phyloP scores from a whole-genome alignment of 2,329 filamentous ascomycete genomes.

The Fusarium neocosmosporiellum region DNA sequence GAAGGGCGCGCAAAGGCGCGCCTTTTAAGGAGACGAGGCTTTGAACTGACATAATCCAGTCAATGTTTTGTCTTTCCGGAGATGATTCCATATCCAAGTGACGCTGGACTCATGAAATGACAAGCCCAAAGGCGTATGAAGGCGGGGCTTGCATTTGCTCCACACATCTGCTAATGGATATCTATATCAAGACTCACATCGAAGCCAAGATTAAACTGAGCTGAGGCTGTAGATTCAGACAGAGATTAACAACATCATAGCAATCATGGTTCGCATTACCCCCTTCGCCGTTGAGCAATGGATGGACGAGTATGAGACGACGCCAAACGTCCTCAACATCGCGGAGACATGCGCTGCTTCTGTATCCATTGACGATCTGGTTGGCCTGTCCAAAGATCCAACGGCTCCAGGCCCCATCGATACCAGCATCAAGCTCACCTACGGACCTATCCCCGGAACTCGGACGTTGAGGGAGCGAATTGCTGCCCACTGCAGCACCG shows the following conservation, averaged over 20 bases:
- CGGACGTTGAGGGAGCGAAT: constrained; percentile 72
- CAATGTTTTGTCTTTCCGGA: not conserved
- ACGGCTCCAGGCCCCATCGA: constrained; percentile 54
- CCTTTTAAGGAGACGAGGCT: not conserved
- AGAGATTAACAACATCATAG: not conserved
- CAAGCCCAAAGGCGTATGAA: constrained; percentile 3
- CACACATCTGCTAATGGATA: not conserved
- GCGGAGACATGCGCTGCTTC: constrained; percentile 84
- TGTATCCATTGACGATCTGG: constrained; percentile 76
- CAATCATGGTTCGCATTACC: constrained; percentile 66
- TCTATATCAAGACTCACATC: not conserved
- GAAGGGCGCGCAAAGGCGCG: not conserved
- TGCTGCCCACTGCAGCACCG: constrained; percentile 71
- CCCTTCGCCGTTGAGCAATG: constrained; percentile 78
- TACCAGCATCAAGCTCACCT: constrained; percentile 70
- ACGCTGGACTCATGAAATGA: not conserved
- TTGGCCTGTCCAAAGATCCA: constrained; percentile 67
- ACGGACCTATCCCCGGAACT: constrained; percentile 79
- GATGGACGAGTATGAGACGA: constrained; percentile 72
- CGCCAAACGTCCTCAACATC: constrained; percentile 72
- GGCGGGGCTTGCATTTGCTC: not conserved
- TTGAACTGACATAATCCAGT: not conserved
- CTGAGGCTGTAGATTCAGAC: not conserved
- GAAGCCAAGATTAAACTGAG: not conserved
- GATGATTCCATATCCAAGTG: not conserved